Conservation (phyloP, 2,329 filamentous ascomycete species). For the Harringtonia aguacate region DNA sequence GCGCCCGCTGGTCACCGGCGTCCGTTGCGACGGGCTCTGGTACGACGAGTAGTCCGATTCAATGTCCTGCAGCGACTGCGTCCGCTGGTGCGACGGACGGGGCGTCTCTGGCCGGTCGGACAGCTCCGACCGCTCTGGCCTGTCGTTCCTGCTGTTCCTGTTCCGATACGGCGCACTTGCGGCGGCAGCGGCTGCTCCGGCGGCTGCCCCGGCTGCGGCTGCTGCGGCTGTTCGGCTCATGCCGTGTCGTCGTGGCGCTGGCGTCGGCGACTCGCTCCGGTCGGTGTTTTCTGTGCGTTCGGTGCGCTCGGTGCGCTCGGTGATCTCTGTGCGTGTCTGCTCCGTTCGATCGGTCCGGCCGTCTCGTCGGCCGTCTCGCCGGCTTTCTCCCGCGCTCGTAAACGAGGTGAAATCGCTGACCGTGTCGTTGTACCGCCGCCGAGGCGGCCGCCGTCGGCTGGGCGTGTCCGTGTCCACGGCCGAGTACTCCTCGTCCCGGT, state of each 20-base stretch:
- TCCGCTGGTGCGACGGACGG: constrained; percentile 33
- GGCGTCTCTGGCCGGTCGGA: constrained; percentile 32
- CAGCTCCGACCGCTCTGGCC: neutral
- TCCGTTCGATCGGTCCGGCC: constrained; percentile 9
- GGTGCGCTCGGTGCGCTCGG: constrained; percentile 23
- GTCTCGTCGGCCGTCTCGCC: constrained; percentile 7
- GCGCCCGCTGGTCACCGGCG: constrained; percentile 25
- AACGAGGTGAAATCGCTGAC: constrained; percentile 14
- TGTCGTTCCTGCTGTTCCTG: neutral
- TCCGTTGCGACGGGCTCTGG: constrained; percentile 50
- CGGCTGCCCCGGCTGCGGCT: neutral
- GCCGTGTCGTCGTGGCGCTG: constrained; percentile 23
- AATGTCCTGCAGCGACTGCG: constrained; percentile 26
- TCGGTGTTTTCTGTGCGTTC: constrained; percentile 15
- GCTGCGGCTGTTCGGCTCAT: neutral
- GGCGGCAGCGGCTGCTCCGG: constrained; percentile 27
- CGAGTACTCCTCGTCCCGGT: constrained; percentile 45
- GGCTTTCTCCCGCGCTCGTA: constrained; percentile 6
- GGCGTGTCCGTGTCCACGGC: constrained; percentile 53
- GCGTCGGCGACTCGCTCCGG: constrained; percentile 31
- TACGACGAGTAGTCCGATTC: constrained; percentile 49
- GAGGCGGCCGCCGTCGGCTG: constrained; percentile 29
- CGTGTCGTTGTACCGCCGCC: neutral
- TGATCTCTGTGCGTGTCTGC: constrained; percentile 32
- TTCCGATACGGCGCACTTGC: constrained; percentile 1